phyloP scores from a whole-genome alignment of 352 stramenopile genomes.

The Phytopythium ostracodes region DNA sequence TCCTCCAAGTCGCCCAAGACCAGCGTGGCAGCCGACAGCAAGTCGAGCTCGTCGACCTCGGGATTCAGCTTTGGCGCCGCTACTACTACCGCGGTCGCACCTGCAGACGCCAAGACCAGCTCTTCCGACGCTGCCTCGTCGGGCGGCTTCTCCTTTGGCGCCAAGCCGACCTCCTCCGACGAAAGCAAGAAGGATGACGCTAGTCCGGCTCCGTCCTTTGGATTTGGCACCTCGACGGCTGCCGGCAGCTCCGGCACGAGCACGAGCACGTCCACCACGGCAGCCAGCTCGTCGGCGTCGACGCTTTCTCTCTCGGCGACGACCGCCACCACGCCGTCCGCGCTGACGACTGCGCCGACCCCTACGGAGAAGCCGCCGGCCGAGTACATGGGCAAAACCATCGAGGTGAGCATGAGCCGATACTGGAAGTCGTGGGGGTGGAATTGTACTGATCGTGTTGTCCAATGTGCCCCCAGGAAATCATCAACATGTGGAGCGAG shows the following conservation, averaged over 20 bases:
- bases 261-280: slow-evolving; percentile 14
- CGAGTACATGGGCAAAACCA: slow-evolving; percentile 83
- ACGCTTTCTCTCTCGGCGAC: neutral
- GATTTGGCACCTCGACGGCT: slow-evolving; percentile 21
- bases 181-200: slow-evolving; percentile 26
- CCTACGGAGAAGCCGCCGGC: slow-evolving; percentile 63
- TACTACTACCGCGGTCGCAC: neutral
- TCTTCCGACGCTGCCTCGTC: slow-evolving; percentile 15
- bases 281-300: slow-evolving; percentile 12
- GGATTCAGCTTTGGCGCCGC: slow-evolving; percentile 24
- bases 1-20: slow-evolving; percentile 16
- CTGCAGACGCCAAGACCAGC: slow-evolving; percentile 10
- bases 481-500: slow-evolving; percentile 90
- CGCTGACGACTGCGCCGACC: slow-evolving; percentile 29
- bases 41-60: slow-evolving; percentile 15
- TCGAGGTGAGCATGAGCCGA: slow-evolving; percentile 41
- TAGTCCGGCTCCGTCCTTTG: slow-evolving; percentile 17
- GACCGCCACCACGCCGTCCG: slow-evolving; percentile 11
- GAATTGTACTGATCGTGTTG: neutral
- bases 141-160: slow-evolving; percentile 41
- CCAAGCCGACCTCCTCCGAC: slow-evolving; percentile 14
- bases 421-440: neutral
- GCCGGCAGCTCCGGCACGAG: slow-evolving; percentile 8
- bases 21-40: slow-evolving; percentile 17
- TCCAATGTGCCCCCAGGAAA: slow-evolving; percentile 39